phyloP scores from a whole-genome alignment of 805 yeast species.

The Zygosaccharomyces pseudorouxii region DNA sequence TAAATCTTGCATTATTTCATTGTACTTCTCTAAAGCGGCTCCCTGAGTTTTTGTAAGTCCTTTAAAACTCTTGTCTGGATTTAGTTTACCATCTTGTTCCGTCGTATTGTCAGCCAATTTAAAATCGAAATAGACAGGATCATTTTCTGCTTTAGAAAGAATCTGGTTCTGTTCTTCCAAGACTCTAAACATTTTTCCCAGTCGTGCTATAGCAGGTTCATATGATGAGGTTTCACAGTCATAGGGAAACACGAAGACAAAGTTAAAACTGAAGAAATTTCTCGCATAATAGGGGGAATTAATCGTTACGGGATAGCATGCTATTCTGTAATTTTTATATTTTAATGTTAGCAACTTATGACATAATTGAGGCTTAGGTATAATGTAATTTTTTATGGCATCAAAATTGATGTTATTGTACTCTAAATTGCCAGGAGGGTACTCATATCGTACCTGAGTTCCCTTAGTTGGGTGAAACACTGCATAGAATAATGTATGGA shows the following conservation, averaged over 20 bases:
- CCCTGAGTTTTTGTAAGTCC: slow-evolving; percentile 7
- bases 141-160: slow-evolving; percentile 52
- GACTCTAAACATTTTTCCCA: slow-evolving; percentile 85
- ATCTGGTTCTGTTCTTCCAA: slow-evolving; percentile 84
- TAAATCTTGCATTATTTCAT: slow-evolving; percentile 29
- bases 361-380: slow-evolving; percentile 90
- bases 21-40: slow-evolving; percentile 21
- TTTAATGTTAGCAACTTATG: slow-evolving; percentile 73
- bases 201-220: slow-evolving; percentile 75
- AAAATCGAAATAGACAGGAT: slow-evolving; percentile 35
- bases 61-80: slow-evolving; percentile 11
- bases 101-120: slow-evolving; percentile 16
- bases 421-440: slow-evolving; percentile 58
- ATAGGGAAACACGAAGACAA: slow-evolving; percentile 85
- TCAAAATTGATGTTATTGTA: slow-evolving; percentile 64
- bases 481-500: slow-evolving; percentile 80
- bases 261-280: slow-evolving; percentile 88
- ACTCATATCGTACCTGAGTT: slow-evolving; percentile 84
- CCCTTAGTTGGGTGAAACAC: slow-evolving; percentile 96
- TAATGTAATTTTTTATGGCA: slow-evolving; percentile 80
- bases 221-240: slow-evolving; percentile 79
- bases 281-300: slow-evolving; percentile 73
- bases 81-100: slow-evolving; percentile 12
- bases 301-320: slow-evolving; percentile 87
- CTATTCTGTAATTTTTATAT: slow-evolving; percentile 61